A percentile compares a stretch with the other conserved stretches of the same genome.
Evolutionary conservation across 2,329 filamentous ascomycete species (phyloP).

Genomic region (Penicillium concentricum): DNA sequence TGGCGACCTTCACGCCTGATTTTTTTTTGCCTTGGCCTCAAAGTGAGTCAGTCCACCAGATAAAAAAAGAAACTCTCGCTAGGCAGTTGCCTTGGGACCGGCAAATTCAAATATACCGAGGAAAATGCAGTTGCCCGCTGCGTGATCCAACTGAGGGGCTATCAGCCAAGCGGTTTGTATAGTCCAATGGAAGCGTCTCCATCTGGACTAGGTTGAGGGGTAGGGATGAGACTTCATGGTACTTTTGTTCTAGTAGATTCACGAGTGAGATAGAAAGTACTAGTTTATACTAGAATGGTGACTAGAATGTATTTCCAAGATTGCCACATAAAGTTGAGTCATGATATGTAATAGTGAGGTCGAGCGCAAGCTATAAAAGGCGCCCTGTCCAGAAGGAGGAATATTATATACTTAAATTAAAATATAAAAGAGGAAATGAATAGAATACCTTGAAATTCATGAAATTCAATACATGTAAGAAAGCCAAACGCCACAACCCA

Average conservation of each 20-base stretch:
- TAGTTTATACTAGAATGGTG: neutral
- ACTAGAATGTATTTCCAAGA: constrained; percentile 6
- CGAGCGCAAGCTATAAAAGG: constrained; percentile 4
- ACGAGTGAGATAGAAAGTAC: constrained; percentile 2
- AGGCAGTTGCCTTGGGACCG: neutral
- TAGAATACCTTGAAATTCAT: constrained; percentile 8
- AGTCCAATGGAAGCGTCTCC: constrained; percentile 15
- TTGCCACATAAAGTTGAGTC: constrained; percentile 5
- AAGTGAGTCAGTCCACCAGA: constrained; percentile 1
- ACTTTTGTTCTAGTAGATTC: neutral
- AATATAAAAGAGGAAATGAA: neutral
- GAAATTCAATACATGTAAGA: constrained; percentile 17
- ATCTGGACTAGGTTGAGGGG: constrained; percentile 27
- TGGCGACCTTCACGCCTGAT: neutral
- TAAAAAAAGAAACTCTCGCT: neutral
- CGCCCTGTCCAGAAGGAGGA: neutral
- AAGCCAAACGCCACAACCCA: constrained; percentile 11
- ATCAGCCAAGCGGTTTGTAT: constrained; percentile 14
- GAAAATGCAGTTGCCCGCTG: constrained; percentile 18
- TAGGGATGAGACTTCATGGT: constrained; percentile 8
- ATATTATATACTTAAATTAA: neutral
- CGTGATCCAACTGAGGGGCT: constrained; percentile 15
- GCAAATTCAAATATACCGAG: neutral
- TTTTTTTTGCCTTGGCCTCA: neutral
- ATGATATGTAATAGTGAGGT: neutral